phyloP scores from a whole-genome alignment of 306 rosid species.

The Nissolia schottii region DNA sequence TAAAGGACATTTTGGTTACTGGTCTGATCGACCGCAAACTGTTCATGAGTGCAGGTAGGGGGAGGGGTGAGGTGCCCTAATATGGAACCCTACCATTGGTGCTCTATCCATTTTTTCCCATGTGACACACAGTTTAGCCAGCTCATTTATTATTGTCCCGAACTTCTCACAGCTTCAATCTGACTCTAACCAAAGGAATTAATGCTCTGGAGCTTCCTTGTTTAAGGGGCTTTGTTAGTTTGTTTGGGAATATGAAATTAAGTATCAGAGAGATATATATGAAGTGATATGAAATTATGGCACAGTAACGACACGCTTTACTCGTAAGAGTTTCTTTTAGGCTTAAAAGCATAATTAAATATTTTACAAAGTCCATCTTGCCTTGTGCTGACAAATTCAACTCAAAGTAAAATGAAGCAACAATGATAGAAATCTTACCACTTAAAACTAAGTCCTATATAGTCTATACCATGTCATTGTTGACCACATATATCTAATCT shows the following conservation, averaged over 20 bases:
- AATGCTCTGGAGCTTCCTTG: conserved; percentile 20
- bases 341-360: neutral
- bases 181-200: conserved; percentile 17
- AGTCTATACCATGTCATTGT: conserved; percentile 22
- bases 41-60: conserved; percentile 23
- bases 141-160: conserved; percentile 56
- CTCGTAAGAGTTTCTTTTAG: neutral
- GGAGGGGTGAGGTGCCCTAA: conserved; percentile 24
- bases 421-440: neutral
- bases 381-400: neutral
- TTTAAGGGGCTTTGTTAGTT: neutral
- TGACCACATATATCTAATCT: too few relatives aligned
- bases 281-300: neutral
- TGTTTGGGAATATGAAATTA: conserved; percentile 24
- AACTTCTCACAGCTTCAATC: conserved; percentile 30
- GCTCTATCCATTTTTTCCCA: conserved; percentile 33
- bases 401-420: neutral
- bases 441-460: neutral
- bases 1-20: conserved; percentile 54
- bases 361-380: neutral
- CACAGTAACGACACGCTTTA: neutral
- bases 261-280: neutral
- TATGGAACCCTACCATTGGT: conserved; percentile 38
- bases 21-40: conserved; percentile 38
- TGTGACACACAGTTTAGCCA: conserved; percentile 38